These are phyloP conservation scores for Harringtonia lauricola DNA, from an alignment of 2,329 filamentous ascomycete species.

Conservation along the genomic window DNA sequence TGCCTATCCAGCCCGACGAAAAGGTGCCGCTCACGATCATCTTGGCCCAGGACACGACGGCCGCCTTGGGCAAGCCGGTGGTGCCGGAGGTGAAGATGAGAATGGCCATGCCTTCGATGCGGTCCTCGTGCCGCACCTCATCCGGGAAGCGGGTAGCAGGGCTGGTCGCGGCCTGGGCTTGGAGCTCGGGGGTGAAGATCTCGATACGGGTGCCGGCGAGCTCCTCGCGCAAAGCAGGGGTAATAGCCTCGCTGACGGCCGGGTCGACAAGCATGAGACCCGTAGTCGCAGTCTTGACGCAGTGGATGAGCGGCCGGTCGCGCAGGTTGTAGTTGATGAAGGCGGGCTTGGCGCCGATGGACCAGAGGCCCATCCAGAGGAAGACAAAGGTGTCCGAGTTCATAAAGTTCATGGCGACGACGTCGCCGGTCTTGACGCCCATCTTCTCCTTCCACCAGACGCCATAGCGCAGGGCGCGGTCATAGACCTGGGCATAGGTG, in stretches of 20 bases:
- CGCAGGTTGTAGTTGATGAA: conserved; percentile 83
- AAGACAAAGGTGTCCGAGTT: conserved; percentile 74
- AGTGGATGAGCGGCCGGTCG: conserved; percentile 62
- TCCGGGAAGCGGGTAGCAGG: conserved; percentile 48
- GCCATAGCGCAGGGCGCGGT: conserved; percentile 59
- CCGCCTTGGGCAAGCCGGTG: conserved; percentile 72
- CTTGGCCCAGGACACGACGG: conserved; percentile 65
- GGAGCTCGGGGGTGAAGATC: conserved; percentile 46
- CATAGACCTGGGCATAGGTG: conserved; percentile 69
- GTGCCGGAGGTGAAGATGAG: conserved; percentile 83
- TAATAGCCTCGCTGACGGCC: conserved; percentile 41
- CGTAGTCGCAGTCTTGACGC: conserved; percentile 56
- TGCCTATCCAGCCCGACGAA: conserved; percentile 40
- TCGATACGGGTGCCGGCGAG: conserved; percentile 45
- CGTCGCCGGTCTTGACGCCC: conserved; percentile 55
- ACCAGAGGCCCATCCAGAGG: conserved; percentile 68
- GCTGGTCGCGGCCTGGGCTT: conserved; percentile 40
- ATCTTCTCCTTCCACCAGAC: conserved; percentile 59
- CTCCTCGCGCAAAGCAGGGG: conserved; percentile 42
- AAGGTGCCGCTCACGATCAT: conserved; percentile 41
- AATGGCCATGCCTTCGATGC: conserved; percentile 48
- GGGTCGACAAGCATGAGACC: conserved; percentile 60
- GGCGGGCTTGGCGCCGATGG: conserved; percentile 70
- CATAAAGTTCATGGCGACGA: conserved; percentile 72
- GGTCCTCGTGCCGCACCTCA: conserved; percentile 37